Base-by-base conservation (phyloP, 768 basidiomycete species). In the Phylloporus arenicola region DNA sequence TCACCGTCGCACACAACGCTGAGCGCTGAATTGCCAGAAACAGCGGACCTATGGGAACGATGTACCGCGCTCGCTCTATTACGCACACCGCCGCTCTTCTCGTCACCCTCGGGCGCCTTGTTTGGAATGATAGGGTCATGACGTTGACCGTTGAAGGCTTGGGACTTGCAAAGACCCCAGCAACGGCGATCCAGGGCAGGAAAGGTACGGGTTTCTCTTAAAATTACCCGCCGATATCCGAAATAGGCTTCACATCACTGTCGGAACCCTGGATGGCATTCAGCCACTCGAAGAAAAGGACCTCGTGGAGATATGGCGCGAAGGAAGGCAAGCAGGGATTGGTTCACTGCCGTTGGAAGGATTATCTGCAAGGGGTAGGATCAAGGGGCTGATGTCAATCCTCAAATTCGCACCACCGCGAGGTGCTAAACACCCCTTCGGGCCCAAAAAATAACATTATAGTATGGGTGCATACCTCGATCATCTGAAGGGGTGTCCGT, bases 81-180 rank as follows among this genome's bases (percentile, higher is more conserved):
- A 30, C 51, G 56, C 7, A 39, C 50, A 0, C 73, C 80, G 11
- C 82, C 84, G 1, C 52, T 79, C 47, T 88, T 91, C 67, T 68
- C 70, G 19, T 82, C 56, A 72, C 64, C 29, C 70, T 96, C 16
- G 76, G 76, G 4, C 65, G 75, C 45, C 65, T 95, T 12, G 68
- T 93, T 11, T 92, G 86, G 81, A 80, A 93, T 57, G 77, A 77
- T 20, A 70, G 86, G 25, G 80, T 92, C 7, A 92, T 97, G 89
- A 85, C 88, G 2, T 61, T 88, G 10, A 80, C 82, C 0, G 79
- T 96, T 27, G 82, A 83, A 2, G 73, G 80, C 43, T 52, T 96
- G 11, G 51, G 55, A 7, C 61, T 79, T 4, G 68, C 62, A 5
- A 55, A 66, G 71, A 58, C 14, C 61, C 55, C 4, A 61, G 62